These are phyloP conservation scores for Trifolium subterraneum DNA, from an alignment of 306 rosid species.

Conservation along the genomic window DNA sequence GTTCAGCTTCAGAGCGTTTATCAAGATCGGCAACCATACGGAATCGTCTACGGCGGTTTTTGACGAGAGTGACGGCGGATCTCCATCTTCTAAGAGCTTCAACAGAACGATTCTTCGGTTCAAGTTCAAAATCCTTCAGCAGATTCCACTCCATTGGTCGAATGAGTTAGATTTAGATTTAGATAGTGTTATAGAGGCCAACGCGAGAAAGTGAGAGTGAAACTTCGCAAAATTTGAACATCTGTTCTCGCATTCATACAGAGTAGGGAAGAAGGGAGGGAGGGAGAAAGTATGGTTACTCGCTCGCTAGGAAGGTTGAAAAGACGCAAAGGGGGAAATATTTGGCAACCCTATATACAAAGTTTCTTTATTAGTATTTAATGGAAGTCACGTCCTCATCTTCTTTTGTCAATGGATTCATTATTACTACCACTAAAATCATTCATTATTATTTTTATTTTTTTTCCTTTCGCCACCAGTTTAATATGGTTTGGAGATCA, in stretches of 20 bases:
- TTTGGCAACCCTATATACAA: neutral
- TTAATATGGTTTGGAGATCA: too few species aligned
- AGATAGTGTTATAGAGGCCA: neutral
- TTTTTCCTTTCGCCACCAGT: too few species aligned
- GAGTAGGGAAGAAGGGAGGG: neutral
- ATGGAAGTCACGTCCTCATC: neutral
- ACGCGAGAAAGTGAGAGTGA: neutral
- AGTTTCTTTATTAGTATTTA: neutral
- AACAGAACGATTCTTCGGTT: slow-evolving; percentile 57
- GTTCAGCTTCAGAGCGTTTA: slow-evolving; percentile 67
- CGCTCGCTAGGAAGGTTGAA: neutral
- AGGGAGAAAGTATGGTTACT: neutral
- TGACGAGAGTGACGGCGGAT: slow-evolving; percentile 75
- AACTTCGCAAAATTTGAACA: neutral
- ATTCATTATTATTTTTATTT: too few species aligned
- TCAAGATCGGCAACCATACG: slow-evolving; percentile 84
- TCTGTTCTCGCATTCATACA: neutral
- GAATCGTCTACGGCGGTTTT: slow-evolving; percentile 74
- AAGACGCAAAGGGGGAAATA: neutral
- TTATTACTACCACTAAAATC: too few species aligned
- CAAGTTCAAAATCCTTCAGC: slow-evolving; percentile 68
- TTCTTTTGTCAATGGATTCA: neutral
- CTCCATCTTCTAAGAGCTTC: slow-evolving; percentile 74
- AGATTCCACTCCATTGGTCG: slow-evolving; percentile 47
- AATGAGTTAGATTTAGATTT: neutral